Base-by-base conservation (phyloP, 1,284 basidiomycete species). In the Fereydounia khargensis region DNA sequence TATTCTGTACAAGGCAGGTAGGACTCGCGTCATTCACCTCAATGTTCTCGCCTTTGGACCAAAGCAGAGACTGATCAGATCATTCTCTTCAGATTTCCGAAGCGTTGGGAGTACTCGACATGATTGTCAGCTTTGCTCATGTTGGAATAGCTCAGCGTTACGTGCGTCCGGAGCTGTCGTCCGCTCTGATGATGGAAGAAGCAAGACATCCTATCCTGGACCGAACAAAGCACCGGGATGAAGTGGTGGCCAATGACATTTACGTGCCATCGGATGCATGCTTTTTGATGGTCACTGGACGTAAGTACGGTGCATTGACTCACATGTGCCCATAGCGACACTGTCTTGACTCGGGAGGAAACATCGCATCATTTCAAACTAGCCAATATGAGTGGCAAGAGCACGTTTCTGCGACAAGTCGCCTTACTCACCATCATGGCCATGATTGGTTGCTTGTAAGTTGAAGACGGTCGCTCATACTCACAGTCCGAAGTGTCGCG, bases 321-420 rank as follows among this genome's bases (percentile, higher is more conserved):
- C n/a, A n/a, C n/a, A n/a, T n/a, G n/a, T n/a, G n/a, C n/a, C n/a
- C n/a, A n/a, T n/a, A n/a, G n/a, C n/a, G n/a, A n/a, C n/a, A n/a
- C n/a, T n/a, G n/a, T n/a, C n/a, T n/a, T n/a, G n/a, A n/a, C n/a
- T n/a, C n/a, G n/a, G n/a, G n/a, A n/a, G n/a, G n/a, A n/a, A n/a
- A n/a, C n/a, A n/a, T n/a, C n/a, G n/a, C n/a, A n/a, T n/a, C n/a
- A n/a, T n/a, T n/a, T n/a, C n/a, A n/a, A n/a, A n/a, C n/a, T n/a
- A 41, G 89, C 62, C 85, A 85, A 73, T 40, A 59, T 63, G 45
- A 39, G 63, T 81, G 89, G 90, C 1, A 97, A 97, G 77, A 94
- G 88, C 71, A 96, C 91, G 0, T 92, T 91, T 68, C 79, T 97
- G 9, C 83, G 85, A 16, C 91, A 95, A 72, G 83, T 91, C 22